Percentiles rank a stretch among this genome's conserved stretches.
Conservation (phyloP, 179 eudicot species). For the Beta lomatogona region DNA sequence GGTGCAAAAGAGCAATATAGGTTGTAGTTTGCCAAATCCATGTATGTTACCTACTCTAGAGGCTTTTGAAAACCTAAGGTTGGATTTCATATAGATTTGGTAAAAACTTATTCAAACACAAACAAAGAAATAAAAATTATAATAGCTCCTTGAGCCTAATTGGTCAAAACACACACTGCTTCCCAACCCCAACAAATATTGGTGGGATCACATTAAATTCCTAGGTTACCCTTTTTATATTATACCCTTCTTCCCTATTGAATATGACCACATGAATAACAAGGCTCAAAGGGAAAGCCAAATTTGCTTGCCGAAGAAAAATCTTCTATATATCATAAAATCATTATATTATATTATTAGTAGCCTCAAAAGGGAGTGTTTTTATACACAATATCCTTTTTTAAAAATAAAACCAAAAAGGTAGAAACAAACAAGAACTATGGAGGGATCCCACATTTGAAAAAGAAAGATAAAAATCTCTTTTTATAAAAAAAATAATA, state of each 20-base stretch:
- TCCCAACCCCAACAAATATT: conserved; percentile 23
- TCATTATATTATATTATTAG: background rate
- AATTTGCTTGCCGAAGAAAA: conserved; percentile 27
- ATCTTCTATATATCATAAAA: conserved; percentile 18
- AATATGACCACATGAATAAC: conserved; percentile 44
- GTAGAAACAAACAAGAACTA: conserved; percentile 35
- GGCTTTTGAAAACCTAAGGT: conserved; percentile 32
- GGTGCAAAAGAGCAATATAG: conserved; percentile 34
- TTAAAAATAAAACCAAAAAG: conserved; percentile 24
- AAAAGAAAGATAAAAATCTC: background rate
- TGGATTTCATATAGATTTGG: conserved; percentile 40
- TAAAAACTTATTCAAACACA: conserved; percentile 26
- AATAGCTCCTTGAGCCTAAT: conserved; percentile 4
- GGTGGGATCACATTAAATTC: conserved; percentile 38
- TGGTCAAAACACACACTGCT: conserved; percentile 26
- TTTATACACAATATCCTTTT: background rate
- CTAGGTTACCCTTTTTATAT: conserved; percentile 31
- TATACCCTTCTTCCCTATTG: conserved; percentile 17
- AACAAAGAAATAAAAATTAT: background rate
- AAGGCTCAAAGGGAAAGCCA: conserved; percentile 32
- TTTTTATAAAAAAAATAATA: background rate
- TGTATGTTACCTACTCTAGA: conserved; percentile 43
- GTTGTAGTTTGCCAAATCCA: conserved; percentile 31
- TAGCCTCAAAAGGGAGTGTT: background rate
- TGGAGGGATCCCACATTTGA: conserved; percentile 28